These are phyloP conservation scores for Cyberlindnera nakhonratchasimensis DNA, from an alignment of 805 yeast genomes.

Conservation along the genomic window DNA sequence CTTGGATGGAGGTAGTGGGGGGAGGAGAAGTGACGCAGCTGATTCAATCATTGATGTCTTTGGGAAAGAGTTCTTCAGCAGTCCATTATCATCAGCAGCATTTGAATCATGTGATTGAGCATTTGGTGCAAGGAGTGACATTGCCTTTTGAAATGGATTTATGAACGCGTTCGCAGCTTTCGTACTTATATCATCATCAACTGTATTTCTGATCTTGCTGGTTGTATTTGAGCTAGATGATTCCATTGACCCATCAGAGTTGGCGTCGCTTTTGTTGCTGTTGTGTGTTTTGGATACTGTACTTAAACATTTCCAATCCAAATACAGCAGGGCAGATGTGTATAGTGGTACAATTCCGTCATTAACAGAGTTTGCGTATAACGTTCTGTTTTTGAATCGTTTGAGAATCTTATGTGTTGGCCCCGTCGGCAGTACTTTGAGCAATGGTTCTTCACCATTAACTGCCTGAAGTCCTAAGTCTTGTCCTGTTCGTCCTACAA, in stretches of 20 bases:
- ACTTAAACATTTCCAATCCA: slow-evolving; percentile 44
- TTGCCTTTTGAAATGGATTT: slow-evolving; percentile 44
- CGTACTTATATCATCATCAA: slow-evolving; percentile 14
- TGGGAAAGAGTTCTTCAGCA: slow-evolving; percentile 40
- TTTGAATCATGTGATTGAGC: slow-evolving; percentile 11
- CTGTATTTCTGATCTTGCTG: slow-evolving; percentile 18
- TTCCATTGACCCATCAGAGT: not conserved
- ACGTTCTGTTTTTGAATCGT: slow-evolving; percentile 58
- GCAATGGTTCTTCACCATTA: slow-evolving; percentile 48
- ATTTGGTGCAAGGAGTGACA: slow-evolving; percentile 41
- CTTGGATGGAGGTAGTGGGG: slow-evolving; percentile 63
- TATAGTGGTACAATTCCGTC: slow-evolving; percentile 83
- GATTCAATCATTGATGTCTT: slow-evolving; percentile 67
- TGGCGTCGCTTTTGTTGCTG: not conserved
- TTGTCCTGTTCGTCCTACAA: slow-evolving; percentile 78
- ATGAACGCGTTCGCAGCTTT: slow-evolving; percentile 29
- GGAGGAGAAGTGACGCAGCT: slow-evolving; percentile 61
- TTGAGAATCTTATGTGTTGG: slow-evolving; percentile 59
- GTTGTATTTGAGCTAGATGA: slow-evolving; percentile 1
- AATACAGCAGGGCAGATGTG: slow-evolving; percentile 62
- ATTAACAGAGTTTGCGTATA: slow-evolving; percentile 71
- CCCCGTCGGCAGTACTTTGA: slow-evolving; percentile 62
- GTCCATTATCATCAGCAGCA: slow-evolving; percentile 4
- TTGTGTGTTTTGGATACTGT: slow-evolving; percentile 15
- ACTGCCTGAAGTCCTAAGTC: slow-evolving; percentile 58